Conservation (phyloP, 306 rosid genomes). For the Spatholobus suberectus region DNA sequence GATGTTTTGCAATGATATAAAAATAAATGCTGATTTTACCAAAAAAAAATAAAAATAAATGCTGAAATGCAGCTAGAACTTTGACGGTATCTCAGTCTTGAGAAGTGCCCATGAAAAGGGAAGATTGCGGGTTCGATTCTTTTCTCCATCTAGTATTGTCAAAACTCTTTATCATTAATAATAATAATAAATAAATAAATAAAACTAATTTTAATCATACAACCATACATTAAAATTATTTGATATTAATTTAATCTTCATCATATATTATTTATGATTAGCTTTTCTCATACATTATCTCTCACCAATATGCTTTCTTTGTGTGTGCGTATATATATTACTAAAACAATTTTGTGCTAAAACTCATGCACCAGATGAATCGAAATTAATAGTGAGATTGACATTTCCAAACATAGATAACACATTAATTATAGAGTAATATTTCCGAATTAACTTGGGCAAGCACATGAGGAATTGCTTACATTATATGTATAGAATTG, state of each 20-base stretch:
- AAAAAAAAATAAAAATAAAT: too few relatives aligned
- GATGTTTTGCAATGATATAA: conserved; percentile 28
- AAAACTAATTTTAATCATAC: neutral
- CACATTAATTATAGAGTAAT: neutral
- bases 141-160: conserved; percentile 37
- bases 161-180: conserved; percentile 21
- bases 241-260: neutral
- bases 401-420: neutral
- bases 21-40: too few relatives aligned
- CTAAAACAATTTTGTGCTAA: neutral
- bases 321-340: neutral
- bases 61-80: neutral
- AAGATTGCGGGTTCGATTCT: conserved; percentile 27
- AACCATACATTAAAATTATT: neutral
- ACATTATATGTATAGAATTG: conserved; percentile 33
- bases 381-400: neutral
- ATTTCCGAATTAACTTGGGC: conserved; percentile 1
- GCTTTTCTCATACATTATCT: neutral
- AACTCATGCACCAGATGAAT: conserved; percentile 9
- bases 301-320: neutral
- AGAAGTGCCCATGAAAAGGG: conserved; percentile 37
- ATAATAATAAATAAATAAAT: too few relatives aligned
- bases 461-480: conserved; percentile 14
- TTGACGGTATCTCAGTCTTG: conserved; percentile 12
- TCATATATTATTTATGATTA: neutral